Percentiles rank a stretch among this genome's conserved stretches.
phyloP scores from a whole-genome alignment of 768 basidiomycete genomes.

The Rhizopogon roseolus region DNA sequence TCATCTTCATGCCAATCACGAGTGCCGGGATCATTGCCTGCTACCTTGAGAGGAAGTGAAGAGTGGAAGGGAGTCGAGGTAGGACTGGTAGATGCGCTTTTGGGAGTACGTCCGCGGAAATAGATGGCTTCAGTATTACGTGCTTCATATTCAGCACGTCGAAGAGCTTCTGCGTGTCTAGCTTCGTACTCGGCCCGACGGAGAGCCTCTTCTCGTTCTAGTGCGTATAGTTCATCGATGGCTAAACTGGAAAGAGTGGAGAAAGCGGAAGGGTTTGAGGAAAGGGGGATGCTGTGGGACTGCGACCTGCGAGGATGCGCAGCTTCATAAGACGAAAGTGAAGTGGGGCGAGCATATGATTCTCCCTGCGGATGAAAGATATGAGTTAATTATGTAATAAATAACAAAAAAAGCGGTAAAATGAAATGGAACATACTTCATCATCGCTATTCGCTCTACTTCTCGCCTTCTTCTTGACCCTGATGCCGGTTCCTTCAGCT shows the following conservation, averaged over 20 bases:
- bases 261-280: slow-evolving; percentile 44
- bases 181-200: slow-evolving; percentile 86
- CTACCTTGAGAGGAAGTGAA: slow-evolving; percentile 12
- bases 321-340: slow-evolving; percentile 40
- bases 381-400: slow-evolving; percentile 23
- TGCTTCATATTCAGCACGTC: slow-evolving; percentile 59
- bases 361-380: slow-evolving; percentile 34
- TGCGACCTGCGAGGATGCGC: slow-evolving; percentile 25
- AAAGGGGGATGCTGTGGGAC: slow-evolving; percentile 14
- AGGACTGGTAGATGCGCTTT: slow-evolving; percentile 69
- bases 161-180: slow-evolving; percentile 62
- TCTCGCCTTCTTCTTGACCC: slow-evolving; percentile 72
- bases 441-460: slow-evolving; percentile 79
- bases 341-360: slow-evolving; percentile 56
- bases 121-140: slow-evolving; percentile 42
- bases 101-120: slow-evolving; percentile 37
- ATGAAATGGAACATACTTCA: slow-evolving; percentile 51
- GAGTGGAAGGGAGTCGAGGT: slow-evolving; percentile 39
- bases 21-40: slow-evolving; percentile 37
- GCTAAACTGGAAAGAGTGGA: slow-evolving; percentile 71
- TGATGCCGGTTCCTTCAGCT: slow-evolving; percentile 23
- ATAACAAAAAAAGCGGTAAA: slow-evolving; percentile 12
- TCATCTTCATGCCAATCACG: slow-evolving; percentile 30
- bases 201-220: slow-evolving; percentile 82
- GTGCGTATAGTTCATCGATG: slow-evolving; percentile 84